Conservation (phyloP, 306 rosid genomes). For the Adenanthera pavonina region DNA sequence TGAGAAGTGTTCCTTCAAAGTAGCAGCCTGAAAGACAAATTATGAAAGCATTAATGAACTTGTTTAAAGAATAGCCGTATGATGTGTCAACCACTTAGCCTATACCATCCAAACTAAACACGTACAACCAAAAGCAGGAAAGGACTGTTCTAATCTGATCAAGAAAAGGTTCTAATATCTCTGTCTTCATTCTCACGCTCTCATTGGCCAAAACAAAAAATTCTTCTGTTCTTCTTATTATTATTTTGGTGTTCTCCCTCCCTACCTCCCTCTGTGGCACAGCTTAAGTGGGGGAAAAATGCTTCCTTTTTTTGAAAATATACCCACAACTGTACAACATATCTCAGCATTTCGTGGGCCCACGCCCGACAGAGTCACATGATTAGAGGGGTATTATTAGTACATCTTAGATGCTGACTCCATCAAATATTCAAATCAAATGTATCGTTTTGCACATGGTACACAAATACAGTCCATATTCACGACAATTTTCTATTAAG, state of each 20-base stretch:
- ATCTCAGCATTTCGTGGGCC: background rate
- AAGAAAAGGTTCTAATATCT: background rate
- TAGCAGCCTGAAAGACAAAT: conserved; percentile 60
- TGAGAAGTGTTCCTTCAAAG: conserved; percentile 77
- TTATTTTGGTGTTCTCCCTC: too few relatives aligned
- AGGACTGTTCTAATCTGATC: background rate
- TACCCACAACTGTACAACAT: background rate
- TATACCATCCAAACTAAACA: background rate
- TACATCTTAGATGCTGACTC: background rate
- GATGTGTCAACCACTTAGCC: background rate
- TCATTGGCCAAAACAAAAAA: too few relatives aligned
- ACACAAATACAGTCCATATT: background rate
- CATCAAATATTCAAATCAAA: background rate
- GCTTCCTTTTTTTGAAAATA: background rate
- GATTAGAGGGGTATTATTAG: background rate
- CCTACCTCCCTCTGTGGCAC: background rate
- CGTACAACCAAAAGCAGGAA: background rate
- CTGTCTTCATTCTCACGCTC: too few relatives aligned
- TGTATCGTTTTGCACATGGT: background rate
- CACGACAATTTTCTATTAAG: background rate
- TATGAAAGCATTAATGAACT: conserved; percentile 11
- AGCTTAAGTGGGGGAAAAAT: too few relatives aligned
- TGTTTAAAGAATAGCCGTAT: background rate
- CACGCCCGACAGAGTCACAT: background rate
- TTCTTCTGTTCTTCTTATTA: too few relatives aligned